These are phyloP conservation scores for Rostrohypoxylon terebratum DNA, from an alignment of 495 filamentous ascomycete species.

Conservation along the genomic window DNA sequence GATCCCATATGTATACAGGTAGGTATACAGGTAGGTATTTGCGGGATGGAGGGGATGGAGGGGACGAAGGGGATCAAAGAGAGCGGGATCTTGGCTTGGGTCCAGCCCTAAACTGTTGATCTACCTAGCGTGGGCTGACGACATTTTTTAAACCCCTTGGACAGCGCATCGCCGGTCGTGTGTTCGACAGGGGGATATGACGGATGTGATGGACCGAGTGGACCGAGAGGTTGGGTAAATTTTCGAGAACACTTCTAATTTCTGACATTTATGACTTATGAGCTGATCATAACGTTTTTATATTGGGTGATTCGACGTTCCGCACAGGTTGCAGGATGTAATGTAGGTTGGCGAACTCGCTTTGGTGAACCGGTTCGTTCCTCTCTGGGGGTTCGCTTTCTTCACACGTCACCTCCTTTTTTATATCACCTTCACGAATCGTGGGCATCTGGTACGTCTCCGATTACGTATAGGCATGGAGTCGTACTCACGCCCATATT, in stretches of 20 bases:
- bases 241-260: slow-evolving; percentile 16
- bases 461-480: slow-evolving; percentile 23
- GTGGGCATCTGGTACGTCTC: slow-evolving; percentile 25
- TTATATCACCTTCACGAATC: slow-evolving; percentile 15
- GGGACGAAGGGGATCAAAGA: slow-evolving; percentile 22
- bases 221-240: not conserved
- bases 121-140: slow-evolving; percentile 46
- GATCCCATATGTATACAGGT: not conserved
- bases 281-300: slow-evolving; percentile 11
- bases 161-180: slow-evolving; percentile 35
- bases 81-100: slow-evolving; percentile 42
- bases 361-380: slow-evolving; percentile 38
- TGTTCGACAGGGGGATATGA: not conserved
- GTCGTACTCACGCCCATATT: not conserved
- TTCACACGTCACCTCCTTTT: slow-evolving; percentile 33
- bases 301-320: not conserved
- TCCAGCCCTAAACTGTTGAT: slow-evolving; percentile 43
- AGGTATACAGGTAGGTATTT: slow-evolving; percentile 2
- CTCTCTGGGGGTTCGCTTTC: slow-evolving; percentile 3
- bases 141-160: slow-evolving; percentile 17
- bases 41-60: slow-evolving; percentile 32
- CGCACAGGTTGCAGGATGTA: slow-evolving; percentile 1
- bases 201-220: not conserved
- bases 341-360: slow-evolving; percentile 26
- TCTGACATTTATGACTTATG: slow-evolving; percentile 30